Percentiles rank a stretch among this genome's conserved stretches.
Evolutionary conservation across 352 stramenopile species (phyloP).

Genomic region (Pythium dissotocum): DNA sequence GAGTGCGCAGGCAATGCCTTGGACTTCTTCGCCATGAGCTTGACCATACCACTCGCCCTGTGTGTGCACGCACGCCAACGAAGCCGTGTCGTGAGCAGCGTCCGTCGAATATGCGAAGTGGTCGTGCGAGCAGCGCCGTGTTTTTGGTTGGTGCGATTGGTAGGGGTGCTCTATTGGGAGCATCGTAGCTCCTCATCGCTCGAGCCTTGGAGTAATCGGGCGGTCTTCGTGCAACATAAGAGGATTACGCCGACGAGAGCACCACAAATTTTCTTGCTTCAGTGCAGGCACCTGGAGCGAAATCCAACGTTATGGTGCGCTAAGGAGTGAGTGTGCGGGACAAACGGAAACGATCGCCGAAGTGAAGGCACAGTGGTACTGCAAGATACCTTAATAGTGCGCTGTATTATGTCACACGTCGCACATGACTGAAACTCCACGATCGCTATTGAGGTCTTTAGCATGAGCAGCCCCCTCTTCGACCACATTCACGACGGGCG

Average conservation of each 20-base stretch:
- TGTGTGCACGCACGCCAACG: no score
- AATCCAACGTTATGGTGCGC: neutral
- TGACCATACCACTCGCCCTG: slow-evolving; percentile 29
- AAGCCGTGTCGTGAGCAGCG: neutral
- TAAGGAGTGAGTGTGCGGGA: neutral
- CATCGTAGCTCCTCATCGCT: neutral
- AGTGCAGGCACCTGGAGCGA: neutral
- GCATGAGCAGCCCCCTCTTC: no score
- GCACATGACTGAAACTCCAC: no score
- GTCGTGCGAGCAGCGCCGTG: neutral
- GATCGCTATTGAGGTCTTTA: no score
- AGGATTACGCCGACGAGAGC: neutral
- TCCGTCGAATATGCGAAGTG: neutral
- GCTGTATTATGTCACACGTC: no score
- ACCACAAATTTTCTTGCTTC: no score
- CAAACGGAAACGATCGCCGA: neutral
- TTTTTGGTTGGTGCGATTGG: slow-evolving; percentile 18
- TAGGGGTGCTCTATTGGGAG: slow-evolving; percentile 21
- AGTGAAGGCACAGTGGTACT: neutral
- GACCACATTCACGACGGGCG: no score
- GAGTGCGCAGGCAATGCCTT: slow-evolving; percentile 40
- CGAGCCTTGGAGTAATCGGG: neutral
- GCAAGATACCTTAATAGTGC: neutral
- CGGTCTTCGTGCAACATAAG: neutral
- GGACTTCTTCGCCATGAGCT: slow-evolving; percentile 43